phyloP scores from a whole-genome alignment of 768 basidiomycete species.

The Lactarius psammicola region DNA sequence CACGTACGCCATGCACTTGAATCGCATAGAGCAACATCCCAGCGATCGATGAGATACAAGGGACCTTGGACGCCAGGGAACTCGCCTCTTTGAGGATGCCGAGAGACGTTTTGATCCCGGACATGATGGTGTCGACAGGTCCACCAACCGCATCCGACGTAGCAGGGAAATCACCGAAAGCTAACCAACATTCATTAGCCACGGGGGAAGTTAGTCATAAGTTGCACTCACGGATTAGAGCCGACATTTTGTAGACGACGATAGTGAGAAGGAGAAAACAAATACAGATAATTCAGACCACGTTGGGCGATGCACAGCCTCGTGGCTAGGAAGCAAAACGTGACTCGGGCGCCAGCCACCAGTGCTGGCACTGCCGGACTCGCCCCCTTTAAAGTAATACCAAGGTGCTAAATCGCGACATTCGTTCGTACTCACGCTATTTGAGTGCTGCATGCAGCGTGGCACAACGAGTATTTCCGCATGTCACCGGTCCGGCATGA shows the following conservation, averaged over 20 bases:
- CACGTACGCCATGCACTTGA: background rate
- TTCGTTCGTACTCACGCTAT: no score
- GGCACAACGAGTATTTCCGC: no score
- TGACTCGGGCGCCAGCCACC: background rate
- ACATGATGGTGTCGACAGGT: background rate
- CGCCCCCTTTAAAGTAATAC: no score
- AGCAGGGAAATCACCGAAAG: background rate
- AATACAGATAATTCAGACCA: background rate
- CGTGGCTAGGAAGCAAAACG: background rate
- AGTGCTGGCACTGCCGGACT: no score
- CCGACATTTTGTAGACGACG: background rate
- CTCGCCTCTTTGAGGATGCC: background rate
- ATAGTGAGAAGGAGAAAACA: background rate
- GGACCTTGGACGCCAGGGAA: background rate
- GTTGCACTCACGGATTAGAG: background rate
- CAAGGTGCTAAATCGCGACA: background rate
- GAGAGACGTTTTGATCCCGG: background rate
- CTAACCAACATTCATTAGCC: background rate
- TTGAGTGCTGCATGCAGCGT: no score
- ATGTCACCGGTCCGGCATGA: no score
- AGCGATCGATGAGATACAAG: background rate
- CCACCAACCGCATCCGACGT: background rate
- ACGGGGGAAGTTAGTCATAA: background rate
- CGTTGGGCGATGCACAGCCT: background rate
- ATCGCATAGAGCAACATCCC: background rate